Base-by-base conservation (phyloP, 805 yeast species). In the Kodamaea kaohsiungensis region DNA sequence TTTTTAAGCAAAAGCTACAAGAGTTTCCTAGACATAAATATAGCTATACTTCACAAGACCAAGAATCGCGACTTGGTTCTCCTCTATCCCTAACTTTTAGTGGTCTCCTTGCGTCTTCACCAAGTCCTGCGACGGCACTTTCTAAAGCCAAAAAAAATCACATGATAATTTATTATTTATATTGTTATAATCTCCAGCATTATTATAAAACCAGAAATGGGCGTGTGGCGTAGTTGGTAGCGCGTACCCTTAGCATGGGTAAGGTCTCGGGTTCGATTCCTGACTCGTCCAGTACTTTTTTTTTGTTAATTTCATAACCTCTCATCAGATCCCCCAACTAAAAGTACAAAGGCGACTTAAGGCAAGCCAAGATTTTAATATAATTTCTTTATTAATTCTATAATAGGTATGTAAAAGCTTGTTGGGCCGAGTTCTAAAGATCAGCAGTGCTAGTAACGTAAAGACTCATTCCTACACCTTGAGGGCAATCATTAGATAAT, bases 141-240 rank as follows among this genome's bases (percentile, higher is more conserved):
- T n/a, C n/a, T n/a, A n/a, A n/a, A n/a, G n/a, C n/a, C n/a, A n/a
- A n/a, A n/a, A n/a, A n/a, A n/a, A n/a, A n/a, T n/a, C n/a, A n/a
- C n/a, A n/a, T n/a, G n/a, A n/a, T n/a, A n/a, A n/a, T n/a, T n/a
- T n/a, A n/a, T n/a, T n/a, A n/a, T n/a, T n/a, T n/a, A n/a, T n/a
- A n/a, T n/a, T n/a, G n/a, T n/a, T n/a, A n/a, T n/a, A n/a, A n/a
- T n/a, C n/a, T n/a, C n/a, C n/a, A n/a, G n/a, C n/a, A n/a, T n/a
- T n/a, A n/a, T n/a, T n/a, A n/a, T n/a, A n/a, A n/a, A n/a, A n/a
- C n/a, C n/a, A n/a, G 15, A 16, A 45, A 15, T 42, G 87, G 87
- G 88, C 87, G 85, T 83, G 87, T 83, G 88, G 88, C 87, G 88
- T 81, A 84, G 88, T 84, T 82, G 87, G 88, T 84, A 84, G 87